Base-by-base conservation (phyloP, 805 yeast genomes). In the Zygosaccharomyces gambellarensis region DNA sequence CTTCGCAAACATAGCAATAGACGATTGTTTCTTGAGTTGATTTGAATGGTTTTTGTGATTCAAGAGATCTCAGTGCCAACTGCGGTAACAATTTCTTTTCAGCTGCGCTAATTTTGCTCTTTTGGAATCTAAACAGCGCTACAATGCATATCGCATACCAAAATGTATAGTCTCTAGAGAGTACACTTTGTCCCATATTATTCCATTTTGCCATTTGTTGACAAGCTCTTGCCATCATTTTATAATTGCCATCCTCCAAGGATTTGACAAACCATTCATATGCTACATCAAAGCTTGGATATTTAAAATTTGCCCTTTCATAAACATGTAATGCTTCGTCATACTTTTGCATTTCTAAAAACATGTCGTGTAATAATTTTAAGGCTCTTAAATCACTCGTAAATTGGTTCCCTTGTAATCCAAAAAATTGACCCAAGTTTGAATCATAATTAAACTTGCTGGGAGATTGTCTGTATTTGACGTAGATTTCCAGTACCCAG, bases 21-120 rank as follows among this genome's bases (percentile, higher is more conserved):
- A 88, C 78, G 54, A 71, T 87, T 2, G 77, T 68, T 51, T 90
- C 95, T 57, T 88, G 95, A 7, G 84, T 79, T 19, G 73, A 70
- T 36, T 70, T 55, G 40, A 74, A 70, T 1, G 92, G 87, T 39
- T 71, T 69, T 14, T 76, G 61, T n/a, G 67, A 65, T 27, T 77
- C 80, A 27, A 85, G 62, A 53, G 84, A 62, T 54, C 83, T 80
- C 50, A 74, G 59, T 0, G 89, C 90, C 30, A 89, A 68, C 50
- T 75, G 70, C 1, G 87, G 83, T 51, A 79, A 79, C 34, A 89
- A 65, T 34, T 63, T 69, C 44, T 61, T 59, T 55, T 82, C 86
- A 48, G 77, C 71, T 0, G 69, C 71, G 4, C 73, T 57, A 10
- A 75, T 64, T 31, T 66, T 69, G 1, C 61, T 47, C 3, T 58